Evolutionary conservation across 345 rosid genomes (phyloP).

Genomic region (Hypericum perforatum): DNA sequence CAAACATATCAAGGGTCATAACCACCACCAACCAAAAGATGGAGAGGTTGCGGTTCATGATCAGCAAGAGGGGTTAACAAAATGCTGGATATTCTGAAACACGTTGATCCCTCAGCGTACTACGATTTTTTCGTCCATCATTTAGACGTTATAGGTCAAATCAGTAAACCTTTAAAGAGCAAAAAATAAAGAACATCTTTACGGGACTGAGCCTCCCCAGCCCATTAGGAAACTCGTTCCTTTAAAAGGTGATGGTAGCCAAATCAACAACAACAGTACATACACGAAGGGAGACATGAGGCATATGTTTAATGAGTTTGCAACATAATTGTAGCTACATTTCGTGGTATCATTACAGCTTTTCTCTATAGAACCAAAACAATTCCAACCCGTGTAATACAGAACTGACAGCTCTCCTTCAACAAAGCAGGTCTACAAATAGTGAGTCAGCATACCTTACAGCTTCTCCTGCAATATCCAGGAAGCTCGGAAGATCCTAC

Average conservation of each 20-base stretch:
- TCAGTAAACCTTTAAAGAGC: constrained; percentile 72
- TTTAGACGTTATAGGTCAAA: constrained; percentile 36
- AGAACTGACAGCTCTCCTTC: neutral
- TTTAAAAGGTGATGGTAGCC: too few relatives aligned
- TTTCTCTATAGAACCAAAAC: too few relatives aligned
- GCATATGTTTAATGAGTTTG: too few relatives aligned
- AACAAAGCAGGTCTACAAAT: neutral
- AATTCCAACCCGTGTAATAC: neutral
- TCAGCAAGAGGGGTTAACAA: constrained; percentile 31
- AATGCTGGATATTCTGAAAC: constrained; percentile 25
- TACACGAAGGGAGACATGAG: too few relatives aligned
- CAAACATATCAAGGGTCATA: constrained; percentile 36
- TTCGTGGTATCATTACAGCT: too few relatives aligned
- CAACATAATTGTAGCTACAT: too few relatives aligned
- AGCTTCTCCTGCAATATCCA: constrained; percentile 80
- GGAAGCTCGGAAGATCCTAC: constrained; percentile 69
- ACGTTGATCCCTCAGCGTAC: constrained; percentile 29
- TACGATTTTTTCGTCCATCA: constrained; percentile 35
- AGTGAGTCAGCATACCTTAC: constrained; percentile 52
- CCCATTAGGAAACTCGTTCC: too few relatives aligned
- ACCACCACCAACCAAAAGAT: constrained; percentile 41
- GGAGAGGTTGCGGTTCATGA: constrained; percentile 39
- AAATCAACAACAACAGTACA: too few relatives aligned
- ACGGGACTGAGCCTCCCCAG: too few relatives aligned
- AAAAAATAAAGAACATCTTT: constrained; percentile 16